Base-by-base conservation (phyloP, 2,329 filamentous ascomycete genomes). In the Pseudogymnoascus verrucosus region DNA sequence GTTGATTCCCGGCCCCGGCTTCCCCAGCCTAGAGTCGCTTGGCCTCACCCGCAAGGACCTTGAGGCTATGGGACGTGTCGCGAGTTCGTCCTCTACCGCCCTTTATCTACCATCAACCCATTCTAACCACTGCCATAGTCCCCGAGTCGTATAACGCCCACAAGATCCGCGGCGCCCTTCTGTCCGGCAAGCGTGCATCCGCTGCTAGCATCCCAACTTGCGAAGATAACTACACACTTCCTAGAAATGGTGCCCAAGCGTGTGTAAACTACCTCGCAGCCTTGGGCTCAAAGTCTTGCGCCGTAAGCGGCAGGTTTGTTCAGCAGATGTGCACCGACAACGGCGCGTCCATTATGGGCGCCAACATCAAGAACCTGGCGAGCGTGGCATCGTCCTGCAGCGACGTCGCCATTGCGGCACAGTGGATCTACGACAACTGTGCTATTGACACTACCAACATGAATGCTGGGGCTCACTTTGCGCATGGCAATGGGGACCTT, bases 31-130 rank as follows among this genome's bases (percentile, higher is more conserved):
- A 5, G 26, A 54, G 16, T 54, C 47, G n/a, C 47, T 54, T 11
- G 47, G 47, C 10, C 47, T 54, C 26, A 54, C 47, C 47, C 47
- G 47, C 26, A 54, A 54, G 47, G 47, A 54, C 47, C 47, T 54
- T 16, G 8, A 19, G 12, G 26, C 28, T 26, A 54, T 54, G 47
- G 47, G 47, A 31, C 47, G 26, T 23, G 47, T 54, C 8, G 16
- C 16, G 26, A 54, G 47, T 54, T 54, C 16, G 47, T 54, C 26
- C 14, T 26, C 4, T n/a, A 5, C 44, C 8, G 26, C 26, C n/a
- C n/a, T 31, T 54, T 54, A 54, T 19, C 23, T 6, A 31, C 5
- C n/a, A 19, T 31, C 14, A 26, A 19, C 26, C 47, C 4, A 5
- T 54, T 31, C 47, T 54, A 54, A 54, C 26, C n/a, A 7, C 26